Conservation (phyloP, 106 monocot genomes). For the Dendrobium chrysotoxum region DNA sequence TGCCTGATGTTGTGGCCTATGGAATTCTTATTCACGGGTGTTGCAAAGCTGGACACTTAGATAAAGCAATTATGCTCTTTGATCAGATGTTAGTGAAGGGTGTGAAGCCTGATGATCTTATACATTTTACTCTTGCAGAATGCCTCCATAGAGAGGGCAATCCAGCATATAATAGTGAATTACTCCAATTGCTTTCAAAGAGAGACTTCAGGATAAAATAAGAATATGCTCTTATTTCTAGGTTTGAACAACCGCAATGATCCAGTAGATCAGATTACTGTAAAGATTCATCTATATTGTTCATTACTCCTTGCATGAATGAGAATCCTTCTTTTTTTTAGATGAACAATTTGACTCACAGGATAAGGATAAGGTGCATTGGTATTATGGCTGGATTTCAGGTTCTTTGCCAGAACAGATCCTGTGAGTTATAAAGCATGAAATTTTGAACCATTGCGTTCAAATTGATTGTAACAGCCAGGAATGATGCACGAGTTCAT, state of each 20-base stretch:
- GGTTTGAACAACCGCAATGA: not conserved
- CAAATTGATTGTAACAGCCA: not conserved
- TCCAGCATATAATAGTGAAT: not conserved
- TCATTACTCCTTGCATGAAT: not conserved
- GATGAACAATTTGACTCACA: not conserved
- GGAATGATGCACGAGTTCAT: not conserved
- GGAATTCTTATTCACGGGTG: conserved; percentile 44
- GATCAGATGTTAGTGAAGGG: conserved; percentile 46
- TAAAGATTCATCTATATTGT: not conserved
- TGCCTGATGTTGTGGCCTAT: conserved; percentile 67
- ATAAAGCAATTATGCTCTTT: conserved; percentile 40
- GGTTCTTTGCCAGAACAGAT: not conserved
- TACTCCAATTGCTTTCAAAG: not conserved
- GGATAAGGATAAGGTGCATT: not conserved
- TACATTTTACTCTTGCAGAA: conserved; percentile 14
- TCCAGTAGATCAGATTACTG: not conserved
- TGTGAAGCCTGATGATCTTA: conserved; percentile 27
- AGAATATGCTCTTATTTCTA: not conserved
- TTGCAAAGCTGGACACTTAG: conserved; percentile 27
- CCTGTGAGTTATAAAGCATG: not conserved
- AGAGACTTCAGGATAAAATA: not conserved
- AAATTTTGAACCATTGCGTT: not conserved
- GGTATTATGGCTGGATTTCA: not conserved
- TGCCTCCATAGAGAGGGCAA: conserved; percentile 10
- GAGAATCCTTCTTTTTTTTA: not conserved